phyloP scores from a whole-genome alignment of 164 flowering plant species.

The Hamamelis virginiana region DNA sequence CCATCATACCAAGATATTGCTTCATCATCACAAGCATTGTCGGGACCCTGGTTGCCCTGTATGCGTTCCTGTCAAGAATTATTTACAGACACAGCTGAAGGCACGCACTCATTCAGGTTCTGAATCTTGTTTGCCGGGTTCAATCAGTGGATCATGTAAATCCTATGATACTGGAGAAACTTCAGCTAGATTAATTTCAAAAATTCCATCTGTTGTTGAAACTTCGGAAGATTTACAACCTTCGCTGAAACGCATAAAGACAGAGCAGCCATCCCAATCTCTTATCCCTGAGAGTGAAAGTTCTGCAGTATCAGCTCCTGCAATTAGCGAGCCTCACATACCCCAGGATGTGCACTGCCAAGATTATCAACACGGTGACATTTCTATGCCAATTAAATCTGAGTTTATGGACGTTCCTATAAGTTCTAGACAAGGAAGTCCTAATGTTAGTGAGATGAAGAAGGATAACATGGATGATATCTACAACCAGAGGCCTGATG shows the following conservation, averaged over 20 bases:
- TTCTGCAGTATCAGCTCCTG: conserved; percentile 32
- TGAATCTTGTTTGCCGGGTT: conserved; percentile 28
- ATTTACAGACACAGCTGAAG: conserved; percentile 28
- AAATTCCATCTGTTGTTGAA: conserved; percentile 36
- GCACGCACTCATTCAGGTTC: conserved; percentile 29
- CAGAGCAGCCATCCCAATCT: conserved; percentile 58
- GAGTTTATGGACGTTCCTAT: conserved; percentile 44
- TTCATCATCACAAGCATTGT: conserved; percentile 58
- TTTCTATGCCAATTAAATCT: conserved; percentile 32
- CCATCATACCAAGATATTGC: conserved; percentile 37
- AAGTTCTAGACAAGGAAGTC: conserved; percentile 33
- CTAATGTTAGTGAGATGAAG: conserved; percentile 31
- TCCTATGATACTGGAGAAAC: conserved; percentile 37
- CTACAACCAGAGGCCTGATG: conserved; percentile 32
- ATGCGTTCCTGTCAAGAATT: conserved; percentile 60
- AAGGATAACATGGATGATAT: conserved; percentile 34
- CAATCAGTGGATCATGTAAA: conserved; percentile 41
- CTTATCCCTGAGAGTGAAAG: conserved; percentile 34
- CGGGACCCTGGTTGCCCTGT: conserved; percentile 60
- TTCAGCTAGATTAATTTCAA: conserved; percentile 29
- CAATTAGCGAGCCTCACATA: conserved; percentile 28
- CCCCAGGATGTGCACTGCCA: conserved; percentile 32
- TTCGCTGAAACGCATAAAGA: conserved; percentile 68
- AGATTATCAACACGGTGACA: conserved; percentile 33
- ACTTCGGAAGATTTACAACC: conserved; percentile 56